A percentile compares a stretch with the other conserved stretches of the same genome.
phyloP scores from a whole-genome alignment of 169 alveolate genomes.

The Perkinsus marinus region DNA sequence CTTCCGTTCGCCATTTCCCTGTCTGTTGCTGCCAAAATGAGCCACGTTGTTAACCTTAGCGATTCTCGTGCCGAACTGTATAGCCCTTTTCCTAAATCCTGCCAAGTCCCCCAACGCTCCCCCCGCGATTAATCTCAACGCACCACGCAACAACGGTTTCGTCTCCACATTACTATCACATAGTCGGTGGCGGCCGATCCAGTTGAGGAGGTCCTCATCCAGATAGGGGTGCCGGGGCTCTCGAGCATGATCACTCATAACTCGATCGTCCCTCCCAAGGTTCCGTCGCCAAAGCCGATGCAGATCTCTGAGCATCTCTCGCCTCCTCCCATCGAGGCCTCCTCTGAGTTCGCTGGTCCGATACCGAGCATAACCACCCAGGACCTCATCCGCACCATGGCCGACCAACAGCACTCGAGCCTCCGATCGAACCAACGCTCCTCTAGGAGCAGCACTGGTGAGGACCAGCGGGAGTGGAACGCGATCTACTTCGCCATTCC shows the following conservation, averaged over 20 bases:
- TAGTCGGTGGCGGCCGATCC: constrained; percentile 8
- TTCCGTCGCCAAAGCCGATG: constrained; percentile 74
- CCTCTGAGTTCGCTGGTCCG: constrained; percentile 51
- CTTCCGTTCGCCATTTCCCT: constrained; percentile 31
- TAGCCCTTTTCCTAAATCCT: constrained; percentile 55
- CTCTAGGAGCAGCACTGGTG: not conserved
- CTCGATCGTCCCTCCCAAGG: constrained; percentile 78
- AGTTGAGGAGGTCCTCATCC: constrained; percentile 35
- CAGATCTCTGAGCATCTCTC: constrained; percentile 66
- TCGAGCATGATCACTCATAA: constrained; percentile 51
- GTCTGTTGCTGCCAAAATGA: constrained; percentile 55
- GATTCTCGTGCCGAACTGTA: constrained; percentile 64
- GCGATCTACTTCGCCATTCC: not conserved
- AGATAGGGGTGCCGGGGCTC: constrained; percentile 66
- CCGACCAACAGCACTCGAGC: constrained; percentile 61
- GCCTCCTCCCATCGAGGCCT: constrained; percentile 41
- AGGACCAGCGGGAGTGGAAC: not conserved
- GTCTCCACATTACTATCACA: constrained; percentile 12
- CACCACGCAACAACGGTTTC: constrained; percentile 27
- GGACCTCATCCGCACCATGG: constrained; percentile 80
- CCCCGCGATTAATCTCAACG: constrained; percentile 35
- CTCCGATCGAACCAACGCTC: not conserved
- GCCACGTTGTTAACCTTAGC: constrained; percentile 50
- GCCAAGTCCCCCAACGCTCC: constrained; percentile 23
- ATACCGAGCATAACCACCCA: constrained; percentile 77